Conservation (phyloP, 495 filamentous ascomycete genomes). For the Xylaria castorea region DNA sequence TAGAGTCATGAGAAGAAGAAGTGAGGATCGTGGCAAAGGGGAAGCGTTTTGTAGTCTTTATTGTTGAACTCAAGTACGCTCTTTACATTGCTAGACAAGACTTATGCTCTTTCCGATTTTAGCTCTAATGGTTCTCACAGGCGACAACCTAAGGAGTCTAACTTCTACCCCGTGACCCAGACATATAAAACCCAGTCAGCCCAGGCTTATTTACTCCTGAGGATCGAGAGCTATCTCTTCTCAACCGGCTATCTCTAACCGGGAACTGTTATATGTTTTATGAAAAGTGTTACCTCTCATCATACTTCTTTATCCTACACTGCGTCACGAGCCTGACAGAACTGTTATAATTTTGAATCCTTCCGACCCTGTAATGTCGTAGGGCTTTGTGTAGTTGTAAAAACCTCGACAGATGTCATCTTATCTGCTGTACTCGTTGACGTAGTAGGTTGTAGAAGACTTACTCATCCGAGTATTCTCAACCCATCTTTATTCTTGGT, state of each 20-base stretch:
- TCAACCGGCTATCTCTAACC: neutral
- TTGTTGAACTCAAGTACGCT: neutral
- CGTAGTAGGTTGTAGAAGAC: neutral
- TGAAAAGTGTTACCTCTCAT: neutral
- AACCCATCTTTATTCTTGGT: conserved; percentile 81
- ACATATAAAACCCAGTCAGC: neutral
- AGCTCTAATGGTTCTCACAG: neutral
- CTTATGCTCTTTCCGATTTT: neutral
- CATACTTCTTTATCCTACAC: neutral
- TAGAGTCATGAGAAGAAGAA: neutral
- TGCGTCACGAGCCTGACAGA: neutral
- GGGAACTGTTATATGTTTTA: neutral
- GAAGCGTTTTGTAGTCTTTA: neutral
- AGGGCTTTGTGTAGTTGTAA: neutral
- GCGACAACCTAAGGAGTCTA: neutral
- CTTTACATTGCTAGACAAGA: neutral
- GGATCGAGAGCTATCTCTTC: neutral
- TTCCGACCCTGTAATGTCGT: neutral
- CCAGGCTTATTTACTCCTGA: neutral
- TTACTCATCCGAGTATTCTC: conserved; percentile 75
- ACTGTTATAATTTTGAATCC: neutral
- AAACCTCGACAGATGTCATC: neutral
- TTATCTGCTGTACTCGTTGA: no score
- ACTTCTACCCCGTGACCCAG: neutral
- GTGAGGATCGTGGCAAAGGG: neutral